Base-by-base conservation (phyloP, 2,329 filamentous ascomycete species). In the Fusarium illudens region DNA sequence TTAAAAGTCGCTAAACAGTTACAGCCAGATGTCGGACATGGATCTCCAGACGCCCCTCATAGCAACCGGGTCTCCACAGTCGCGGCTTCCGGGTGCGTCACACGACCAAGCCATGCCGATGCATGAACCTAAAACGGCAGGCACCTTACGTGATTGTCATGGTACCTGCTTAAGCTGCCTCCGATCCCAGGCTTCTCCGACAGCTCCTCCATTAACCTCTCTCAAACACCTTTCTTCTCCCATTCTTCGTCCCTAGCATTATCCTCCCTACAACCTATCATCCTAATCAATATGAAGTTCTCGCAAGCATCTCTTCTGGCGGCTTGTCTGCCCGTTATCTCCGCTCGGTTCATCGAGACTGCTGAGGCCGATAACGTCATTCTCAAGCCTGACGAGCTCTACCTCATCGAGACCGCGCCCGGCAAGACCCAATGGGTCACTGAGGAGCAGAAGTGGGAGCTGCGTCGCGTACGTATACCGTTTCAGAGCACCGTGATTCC, bases 371-470 rank as follows among this genome's bases (percentile, higher is more conserved):
- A 87, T 71, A 82, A 83, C 67, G 79, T 87, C 65, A 79, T 84
- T 60, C 81, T 88, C 59, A 78, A 84, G 39, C 68, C 69, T 48
- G 70, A 74, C 32, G 74, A 77, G 64, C 68, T 70, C 71, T 96
- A 87, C 78, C 84, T 97, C 48, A 89, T 99, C 67, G 94, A 98
- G 82, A 84, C 96, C 25, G 86, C 88, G n/a, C 93, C 93, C 4
- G 93, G 92, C 58, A 86, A 95, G 77, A 94, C 90, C 22, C 84
- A 86, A 84, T 96, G 92, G 92, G 90, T 97, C 30, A 96, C 93
- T 0, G 95, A 98, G 75, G 92, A 97, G 33, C 90, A 97, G 82
- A 99, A 98, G 81, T 97, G 95, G 94, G 89, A 90, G 79, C 82
- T 98, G 68, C 90, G 92, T 75, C 86, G 93, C 71, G 94, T 96